A percentile compares a stretch with the other conserved stretches of the same genome.
phyloP scores from a whole-genome alignment of 2,329 filamentous ascomycete genomes.

The Alternaria sp. region DNA sequence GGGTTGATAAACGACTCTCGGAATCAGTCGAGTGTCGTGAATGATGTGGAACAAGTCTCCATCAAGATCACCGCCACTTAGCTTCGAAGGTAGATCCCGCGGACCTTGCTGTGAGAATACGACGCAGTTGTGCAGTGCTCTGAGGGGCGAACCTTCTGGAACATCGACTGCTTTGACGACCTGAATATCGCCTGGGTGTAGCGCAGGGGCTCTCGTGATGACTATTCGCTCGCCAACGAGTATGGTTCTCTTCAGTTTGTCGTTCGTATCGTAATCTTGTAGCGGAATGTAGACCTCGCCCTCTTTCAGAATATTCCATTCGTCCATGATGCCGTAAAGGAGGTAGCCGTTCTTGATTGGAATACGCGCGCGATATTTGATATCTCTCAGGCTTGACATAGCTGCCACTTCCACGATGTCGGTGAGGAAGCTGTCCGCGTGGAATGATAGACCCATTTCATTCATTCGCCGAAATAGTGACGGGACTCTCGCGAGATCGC shows the following conservation, averaged over 20 bases:
- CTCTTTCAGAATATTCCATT: slow-evolving; percentile 71
- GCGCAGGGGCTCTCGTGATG: slow-evolving; percentile 78
- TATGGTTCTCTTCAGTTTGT: slow-evolving; percentile 13
- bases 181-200: slow-evolving; percentile 84
- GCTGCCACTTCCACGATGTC: slow-evolving; percentile 72
- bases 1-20: slow-evolving; percentile 56
- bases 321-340: slow-evolving; percentile 83
- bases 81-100: slow-evolving; percentile 77
- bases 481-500: slow-evolving; percentile 65
- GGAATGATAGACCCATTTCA: slow-evolving; percentile 67
- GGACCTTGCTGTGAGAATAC: slow-evolving; percentile 75
- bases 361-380: slow-evolving; percentile 82
- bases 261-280: slow-evolving; percentile 48
- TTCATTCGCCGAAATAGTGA: slow-evolving; percentile 67
- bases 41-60: slow-evolving; percentile 84
- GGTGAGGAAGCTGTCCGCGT: slow-evolving; percentile 72
- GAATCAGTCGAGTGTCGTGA: slow-evolving; percentile 66
- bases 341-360: slow-evolving; percentile 73
- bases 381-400: slow-evolving; percentile 71
- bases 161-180: slow-evolving; percentile 64
- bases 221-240: slow-evolving; percentile 55
- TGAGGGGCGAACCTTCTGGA: slow-evolving; percentile 66
- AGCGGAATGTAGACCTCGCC: slow-evolving; percentile 72
- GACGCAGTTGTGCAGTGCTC: slow-evolving; percentile 72
- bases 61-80: slow-evolving; percentile 83